These are phyloP conservation scores for Rhizopogon vinicolor DNA, from an alignment of 768 basidiomycete species.

Conservation along the genomic window DNA sequence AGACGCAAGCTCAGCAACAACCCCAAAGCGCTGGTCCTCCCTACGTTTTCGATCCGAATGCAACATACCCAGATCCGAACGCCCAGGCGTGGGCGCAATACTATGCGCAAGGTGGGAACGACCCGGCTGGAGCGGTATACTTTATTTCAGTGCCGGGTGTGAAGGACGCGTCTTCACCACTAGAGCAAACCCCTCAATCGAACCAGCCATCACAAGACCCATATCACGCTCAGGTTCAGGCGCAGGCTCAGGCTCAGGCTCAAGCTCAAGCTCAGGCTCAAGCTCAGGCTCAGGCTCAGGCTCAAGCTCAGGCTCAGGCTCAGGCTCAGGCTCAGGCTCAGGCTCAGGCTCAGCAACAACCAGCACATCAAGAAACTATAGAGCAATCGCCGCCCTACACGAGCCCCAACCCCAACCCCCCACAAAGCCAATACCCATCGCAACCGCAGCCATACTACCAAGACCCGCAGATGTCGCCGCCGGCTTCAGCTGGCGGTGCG, in stretches of 20 bases:
- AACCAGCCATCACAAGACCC: constrained; percentile 6
- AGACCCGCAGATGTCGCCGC: constrained; percentile 6
- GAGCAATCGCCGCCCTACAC: constrained; percentile 13
- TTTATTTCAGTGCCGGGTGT: constrained; percentile 77
- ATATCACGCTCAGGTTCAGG: neutral
- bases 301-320: too few relatives aligned
- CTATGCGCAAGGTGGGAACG: constrained; percentile 75
- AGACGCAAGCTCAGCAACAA: constrained; percentile 27
- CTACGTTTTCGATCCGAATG: constrained; percentile 56
- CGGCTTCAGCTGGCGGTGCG: neutral
- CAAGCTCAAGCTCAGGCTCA: neutral
- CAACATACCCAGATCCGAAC: constrained; percentile 71
- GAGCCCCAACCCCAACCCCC: neutral
- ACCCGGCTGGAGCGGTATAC: constrained; percentile 73
- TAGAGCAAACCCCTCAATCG: constrained; percentile 6
- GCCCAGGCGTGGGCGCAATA: constrained; percentile 87
- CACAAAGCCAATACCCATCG: constrained; percentile 14
- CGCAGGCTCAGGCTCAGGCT: too few relatives aligned
- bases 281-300: constrained; percentile 7
- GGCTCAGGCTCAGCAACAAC: constrained; percentile 9
- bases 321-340: too few relatives aligned
- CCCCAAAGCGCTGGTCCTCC: constrained; percentile 35
- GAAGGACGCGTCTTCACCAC: constrained; percentile 35
- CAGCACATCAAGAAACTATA: constrained; percentile 8
- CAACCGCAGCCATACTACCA: constrained; percentile 10